Evolutionary conservation across 139 green algal genomes (phyloP).

Genomic region (Deuterostichococcus epilithicus): DNA sequence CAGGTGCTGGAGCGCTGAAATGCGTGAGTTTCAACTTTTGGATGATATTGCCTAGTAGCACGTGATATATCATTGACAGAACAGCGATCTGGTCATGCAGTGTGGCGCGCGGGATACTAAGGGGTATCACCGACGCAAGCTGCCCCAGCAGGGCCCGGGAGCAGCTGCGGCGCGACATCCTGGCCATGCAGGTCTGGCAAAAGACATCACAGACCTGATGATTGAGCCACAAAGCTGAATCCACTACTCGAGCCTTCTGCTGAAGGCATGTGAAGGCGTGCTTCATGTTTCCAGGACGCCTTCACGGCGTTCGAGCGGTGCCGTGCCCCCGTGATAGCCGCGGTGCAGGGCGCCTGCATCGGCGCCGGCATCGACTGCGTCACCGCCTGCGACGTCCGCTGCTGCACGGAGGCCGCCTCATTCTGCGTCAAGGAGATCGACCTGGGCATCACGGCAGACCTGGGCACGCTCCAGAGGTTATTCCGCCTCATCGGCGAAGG

Average conservation of each 20-base stretch:
- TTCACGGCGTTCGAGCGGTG: slow-evolving; percentile 63
- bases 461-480: slow-evolving; percentile 87
- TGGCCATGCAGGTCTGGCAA: slow-evolving; percentile 23
- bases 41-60: slow-evolving; percentile 9
- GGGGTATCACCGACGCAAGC: background rate
- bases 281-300: slow-evolving; percentile 37
- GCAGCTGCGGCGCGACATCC: slow-evolving; percentile 20
- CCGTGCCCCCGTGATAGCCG: slow-evolving; percentile 60
- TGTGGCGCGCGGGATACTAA: background rate
- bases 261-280: background rate
- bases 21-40: slow-evolving; percentile 35
- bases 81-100: background rate
- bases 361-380: slow-evolving; percentile 86
- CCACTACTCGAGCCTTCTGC: too few relatives aligned
- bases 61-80: background rate
- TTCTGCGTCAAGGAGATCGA: slow-evolving; percentile 90
- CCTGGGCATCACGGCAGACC: slow-evolving; percentile 81
- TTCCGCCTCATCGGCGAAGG: slow-evolving; percentile 80
- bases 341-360: slow-evolving; percentile 64
- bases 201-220: too few relatives aligned
- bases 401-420: slow-evolving; percentile 80
- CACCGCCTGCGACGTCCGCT: slow-evolving; percentile 80
- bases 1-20: too few relatives aligned
- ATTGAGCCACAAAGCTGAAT: background rate
- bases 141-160: slow-evolving; percentile 13